phyloP scores from a whole-genome alignment of 805 yeast genomes.

The Monosporozyma servazzii region DNA sequence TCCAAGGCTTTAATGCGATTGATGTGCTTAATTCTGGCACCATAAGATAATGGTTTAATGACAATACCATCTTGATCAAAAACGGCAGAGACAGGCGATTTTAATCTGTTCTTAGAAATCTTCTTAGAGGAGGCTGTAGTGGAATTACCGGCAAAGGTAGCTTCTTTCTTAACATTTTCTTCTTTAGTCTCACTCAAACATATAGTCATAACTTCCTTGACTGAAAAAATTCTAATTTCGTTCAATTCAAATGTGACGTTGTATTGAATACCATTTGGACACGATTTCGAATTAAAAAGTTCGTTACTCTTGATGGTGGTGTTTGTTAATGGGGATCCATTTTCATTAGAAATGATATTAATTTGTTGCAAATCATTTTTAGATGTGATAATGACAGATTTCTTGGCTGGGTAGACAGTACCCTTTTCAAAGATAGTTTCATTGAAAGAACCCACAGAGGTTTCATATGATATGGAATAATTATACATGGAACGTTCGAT shows the following conservation, averaged over 20 bases:
- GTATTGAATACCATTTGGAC: constrained; percentile 32
- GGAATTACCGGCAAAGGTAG: constrained; percentile 5
- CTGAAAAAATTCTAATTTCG: constrained; percentile 40
- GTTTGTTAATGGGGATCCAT: constrained; percentile 13
- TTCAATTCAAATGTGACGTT: constrained; percentile 39
- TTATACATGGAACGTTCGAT: constrained; percentile 46
- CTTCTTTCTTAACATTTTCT: constrained; percentile 9
- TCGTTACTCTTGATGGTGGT: constrained; percentile 14
- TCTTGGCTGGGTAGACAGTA: constrained; percentile 27
- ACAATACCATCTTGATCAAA: not conserved
- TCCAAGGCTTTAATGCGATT: constrained; percentile 46
- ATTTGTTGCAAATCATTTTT: constrained; percentile 26
- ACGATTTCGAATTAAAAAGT: constrained; percentile 31
- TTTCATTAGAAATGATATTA: constrained; percentile 29
- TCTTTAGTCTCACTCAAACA: constrained; percentile 32
- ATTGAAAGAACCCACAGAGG: constrained; percentile 18
- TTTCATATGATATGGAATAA: constrained; percentile 35
- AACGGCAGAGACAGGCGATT: not conserved
- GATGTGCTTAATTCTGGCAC: constrained; percentile 1
- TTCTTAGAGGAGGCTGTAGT: constrained; percentile 9
- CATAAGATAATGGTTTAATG: constrained; percentile 2
- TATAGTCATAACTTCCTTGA: constrained; percentile 37
- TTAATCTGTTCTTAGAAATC: constrained; percentile 7
- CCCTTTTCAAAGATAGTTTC: constrained; percentile 41
- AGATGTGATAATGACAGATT: constrained; percentile 30